These are phyloP conservation scores for Mallotus japonicus DNA, from an alignment of 441 rosid genomes.

Conservation along the genomic window DNA sequence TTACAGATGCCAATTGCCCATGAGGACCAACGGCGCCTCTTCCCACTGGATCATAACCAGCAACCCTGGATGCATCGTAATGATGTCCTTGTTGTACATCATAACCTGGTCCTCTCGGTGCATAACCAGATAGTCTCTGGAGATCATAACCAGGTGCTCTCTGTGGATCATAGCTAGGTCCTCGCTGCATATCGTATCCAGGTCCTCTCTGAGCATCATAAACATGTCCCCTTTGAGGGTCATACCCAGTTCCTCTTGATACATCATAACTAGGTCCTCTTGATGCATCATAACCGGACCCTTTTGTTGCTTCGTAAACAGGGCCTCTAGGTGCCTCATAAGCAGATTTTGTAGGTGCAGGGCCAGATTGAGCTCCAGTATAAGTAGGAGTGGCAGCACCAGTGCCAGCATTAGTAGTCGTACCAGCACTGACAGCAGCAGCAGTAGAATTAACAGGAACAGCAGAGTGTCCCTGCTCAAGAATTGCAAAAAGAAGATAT, in stretches of 20 bases:
- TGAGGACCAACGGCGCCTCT: slow-evolving; percentile 37
- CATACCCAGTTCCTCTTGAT: slow-evolving; percentile 43
- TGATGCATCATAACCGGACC: slow-evolving; percentile 35
- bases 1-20: slow-evolving; percentile 44
- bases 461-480: slow-evolving; percentile 46
- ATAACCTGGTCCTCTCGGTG: slow-evolving; percentile 39
- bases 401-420: slow-evolving; percentile 37
- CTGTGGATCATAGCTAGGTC: slow-evolving; percentile 31
- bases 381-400: slow-evolving; percentile 31
- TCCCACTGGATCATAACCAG: slow-evolving; percentile 36
- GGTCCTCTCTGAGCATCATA: slow-evolving; percentile 43
- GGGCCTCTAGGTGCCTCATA: slow-evolving; percentile 47
- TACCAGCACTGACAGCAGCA: slow-evolving; percentile 26
- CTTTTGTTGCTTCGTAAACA: slow-evolving; percentile 44
- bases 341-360: slow-evolving; percentile 46
- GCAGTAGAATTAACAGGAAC: slow-evolving; percentile 22
- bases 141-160: slow-evolving; percentile 33
- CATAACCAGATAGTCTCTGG: slow-evolving; percentile 40
- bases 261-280: slow-evolving; percentile 43
- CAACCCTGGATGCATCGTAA: slow-evolving; percentile 32
- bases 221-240: slow-evolving; percentile 36
- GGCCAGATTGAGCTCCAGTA: slow-evolving; percentile 56
- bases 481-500: not conserved
- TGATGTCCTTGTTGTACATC: slow-evolving; percentile 33
- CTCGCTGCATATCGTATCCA: slow-evolving; percentile 34